These are phyloP conservation scores for Funneliformis mosseae DNA, from an alignment of 192 early-diverging fungal species.

Conservation along the genomic window DNA sequence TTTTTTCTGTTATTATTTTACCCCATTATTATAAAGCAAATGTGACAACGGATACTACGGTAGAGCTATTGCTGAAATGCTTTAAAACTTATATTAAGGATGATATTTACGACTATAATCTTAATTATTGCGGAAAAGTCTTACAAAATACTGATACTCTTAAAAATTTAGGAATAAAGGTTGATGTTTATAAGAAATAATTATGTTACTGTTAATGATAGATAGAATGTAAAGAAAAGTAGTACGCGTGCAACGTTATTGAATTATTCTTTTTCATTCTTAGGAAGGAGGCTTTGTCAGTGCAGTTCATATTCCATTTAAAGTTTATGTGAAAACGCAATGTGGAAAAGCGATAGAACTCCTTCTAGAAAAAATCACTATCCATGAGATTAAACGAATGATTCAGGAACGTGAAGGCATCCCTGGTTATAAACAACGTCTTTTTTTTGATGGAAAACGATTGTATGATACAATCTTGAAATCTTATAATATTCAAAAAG, in stretches of 20 bases:
- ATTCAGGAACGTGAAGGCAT: background rate
- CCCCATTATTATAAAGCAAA: background rate
- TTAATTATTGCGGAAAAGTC: background rate
- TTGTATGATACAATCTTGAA: background rate
- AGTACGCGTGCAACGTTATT: background rate
- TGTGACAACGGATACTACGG: conserved; percentile 1
- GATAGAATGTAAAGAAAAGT: background rate
- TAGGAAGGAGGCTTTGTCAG: background rate
- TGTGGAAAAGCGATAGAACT: conserved; percentile 57
- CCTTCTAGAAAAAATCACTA: background rate
- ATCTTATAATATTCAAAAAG: background rate
- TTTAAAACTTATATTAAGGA: background rate
- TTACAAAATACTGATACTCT: conserved; percentile 5
- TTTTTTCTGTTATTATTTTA: background rate
- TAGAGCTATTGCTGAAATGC: conserved; percentile 1
- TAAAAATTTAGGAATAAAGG: background rate
- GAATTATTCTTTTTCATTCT: background rate
- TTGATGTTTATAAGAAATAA: background rate
- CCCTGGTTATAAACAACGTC: background rate
- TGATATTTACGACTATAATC: background rate
- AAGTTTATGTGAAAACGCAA: conserved; percentile 73
- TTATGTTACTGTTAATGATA: background rate
- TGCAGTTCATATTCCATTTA: conserved; percentile 36
- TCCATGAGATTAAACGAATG: background rate
- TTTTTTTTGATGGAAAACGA: background rate